Conservation (phyloP, 2,329 filamentous ascomycete genomes). For the Arthrobotrys megalospora region DNA sequence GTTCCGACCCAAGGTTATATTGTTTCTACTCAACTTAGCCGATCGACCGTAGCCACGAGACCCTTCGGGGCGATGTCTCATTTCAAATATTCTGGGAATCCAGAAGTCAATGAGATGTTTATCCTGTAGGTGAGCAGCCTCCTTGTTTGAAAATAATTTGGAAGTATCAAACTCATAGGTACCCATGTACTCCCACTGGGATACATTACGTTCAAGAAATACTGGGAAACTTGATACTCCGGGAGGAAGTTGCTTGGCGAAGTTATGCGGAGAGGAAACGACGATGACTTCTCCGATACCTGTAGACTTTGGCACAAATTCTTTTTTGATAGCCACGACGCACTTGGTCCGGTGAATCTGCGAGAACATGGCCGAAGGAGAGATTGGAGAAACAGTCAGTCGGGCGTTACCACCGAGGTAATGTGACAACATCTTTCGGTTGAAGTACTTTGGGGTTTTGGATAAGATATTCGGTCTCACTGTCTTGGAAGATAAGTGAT, state of each 20-base stretch:
- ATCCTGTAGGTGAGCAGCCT: conserved; percentile 10
- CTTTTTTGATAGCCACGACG: conserved; percentile 25
- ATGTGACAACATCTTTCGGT: conserved; percentile 21
- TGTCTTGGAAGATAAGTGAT: background rate
- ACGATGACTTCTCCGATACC: conserved; percentile 34
- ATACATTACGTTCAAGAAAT: conserved; percentile 30
- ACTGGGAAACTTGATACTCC: conserved; percentile 34
- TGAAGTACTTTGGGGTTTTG: conserved; percentile 4
- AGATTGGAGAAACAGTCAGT: conserved; percentile 15
- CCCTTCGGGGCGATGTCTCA: background rate
- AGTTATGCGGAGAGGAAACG: conserved; percentile 9
- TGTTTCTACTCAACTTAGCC: background rate
- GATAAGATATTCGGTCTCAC: conserved; percentile 7
- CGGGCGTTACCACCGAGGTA: conserved; percentile 44
- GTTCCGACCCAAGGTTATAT: background rate
- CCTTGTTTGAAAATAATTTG: conserved; percentile 28
- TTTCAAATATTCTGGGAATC: conserved; percentile 32
- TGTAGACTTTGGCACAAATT: conserved; percentile 13
- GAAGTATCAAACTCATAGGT: conserved; percentile 36
- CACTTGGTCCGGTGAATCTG: conserved; percentile 8
- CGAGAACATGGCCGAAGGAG: background rate
- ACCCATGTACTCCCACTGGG: conserved; percentile 51
- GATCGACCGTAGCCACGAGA: background rate
- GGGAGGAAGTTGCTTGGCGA: conserved; percentile 4
- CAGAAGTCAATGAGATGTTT: conserved; percentile 37